Conservation (phyloP, 176 grass and related monocot species). For the Cocos nucifera region DNA sequence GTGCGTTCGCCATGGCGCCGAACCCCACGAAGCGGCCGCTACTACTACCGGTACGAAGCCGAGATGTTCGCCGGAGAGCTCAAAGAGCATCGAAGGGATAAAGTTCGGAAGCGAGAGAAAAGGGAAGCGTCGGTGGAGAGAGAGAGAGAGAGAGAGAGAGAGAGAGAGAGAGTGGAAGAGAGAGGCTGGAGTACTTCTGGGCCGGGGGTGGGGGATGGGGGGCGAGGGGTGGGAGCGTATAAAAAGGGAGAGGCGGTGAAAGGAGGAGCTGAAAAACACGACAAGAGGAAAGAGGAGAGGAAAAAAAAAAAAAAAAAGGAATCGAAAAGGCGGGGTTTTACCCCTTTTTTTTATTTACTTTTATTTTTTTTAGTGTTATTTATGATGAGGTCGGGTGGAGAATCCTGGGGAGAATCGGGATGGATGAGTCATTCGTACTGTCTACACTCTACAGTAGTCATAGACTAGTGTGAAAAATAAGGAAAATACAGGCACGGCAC, state of each 20-base stretch:
- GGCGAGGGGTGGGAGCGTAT: neutral
- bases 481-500: no score
- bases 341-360: neutral
- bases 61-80: no score
- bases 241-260: neutral
- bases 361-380: neutral
- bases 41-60: no score
- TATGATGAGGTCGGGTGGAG: neutral
- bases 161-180: no score
- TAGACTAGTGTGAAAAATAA: no score
- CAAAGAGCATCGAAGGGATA: neutral
- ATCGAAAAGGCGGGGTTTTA: neutral
- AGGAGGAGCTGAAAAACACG: neutral
- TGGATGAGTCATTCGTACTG: no score
- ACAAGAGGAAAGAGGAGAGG: neutral
- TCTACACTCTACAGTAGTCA: no score
- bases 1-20: constrained; percentile 51
- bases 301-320: neutral
- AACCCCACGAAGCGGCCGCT: no score
- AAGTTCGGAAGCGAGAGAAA: no score
- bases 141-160: no score
- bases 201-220: neutral
- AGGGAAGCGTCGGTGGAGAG: neutral
- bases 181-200: no score
- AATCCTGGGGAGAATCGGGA: neutral